Evolutionary conservation across 2,329 filamentous ascomycete genomes (phyloP).

Genomic region (Sphaerulina vaccinii): DNA sequence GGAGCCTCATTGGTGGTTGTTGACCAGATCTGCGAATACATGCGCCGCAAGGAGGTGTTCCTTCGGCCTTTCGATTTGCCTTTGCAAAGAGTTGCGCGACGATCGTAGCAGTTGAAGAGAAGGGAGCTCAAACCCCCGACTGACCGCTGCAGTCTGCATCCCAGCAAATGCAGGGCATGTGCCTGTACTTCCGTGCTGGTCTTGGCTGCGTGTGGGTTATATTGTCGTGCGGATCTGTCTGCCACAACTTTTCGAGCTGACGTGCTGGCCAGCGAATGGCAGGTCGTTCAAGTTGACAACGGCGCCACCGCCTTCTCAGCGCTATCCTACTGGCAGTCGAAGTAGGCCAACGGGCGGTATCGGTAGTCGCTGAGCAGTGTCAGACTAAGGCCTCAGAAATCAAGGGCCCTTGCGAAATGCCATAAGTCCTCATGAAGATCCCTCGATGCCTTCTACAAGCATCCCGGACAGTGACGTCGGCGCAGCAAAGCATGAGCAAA

Average conservation of each 20-base stretch:
- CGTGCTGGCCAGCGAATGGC: not conserved
- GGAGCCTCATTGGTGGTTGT: not conserved
- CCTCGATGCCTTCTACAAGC: not conserved
- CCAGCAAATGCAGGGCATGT: constrained; percentile 7
- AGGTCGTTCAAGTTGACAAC: not conserved
- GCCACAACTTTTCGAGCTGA: not conserved
- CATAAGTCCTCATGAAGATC: constrained; percentile 6
- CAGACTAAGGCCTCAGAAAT: not conserved
- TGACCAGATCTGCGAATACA: not conserved
- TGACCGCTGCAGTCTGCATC: not conserved
- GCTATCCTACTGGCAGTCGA: not conserved
- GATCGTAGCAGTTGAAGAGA: constrained; percentile 6
- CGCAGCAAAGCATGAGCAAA: not conserved
- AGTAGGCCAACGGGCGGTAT: not conserved
- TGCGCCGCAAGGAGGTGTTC: not conserved
- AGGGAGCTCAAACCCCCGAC: not conserved
- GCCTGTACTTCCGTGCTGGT: not conserved
- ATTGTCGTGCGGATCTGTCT: not conserved
- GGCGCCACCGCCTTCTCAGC: constrained; percentile 1
- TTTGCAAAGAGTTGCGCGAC: constrained; percentile 2
- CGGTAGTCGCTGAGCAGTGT: not conserved
- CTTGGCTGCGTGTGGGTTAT: not conserved
- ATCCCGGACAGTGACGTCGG: constrained; percentile 10
- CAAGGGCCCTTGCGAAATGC: constrained; percentile 10
- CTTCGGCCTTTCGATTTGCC: not conserved